These are phyloP conservation scores for Fermentozyma sake DNA, from an alignment of 1,139 yeast genomes.

Conservation along the genomic window DNA sequence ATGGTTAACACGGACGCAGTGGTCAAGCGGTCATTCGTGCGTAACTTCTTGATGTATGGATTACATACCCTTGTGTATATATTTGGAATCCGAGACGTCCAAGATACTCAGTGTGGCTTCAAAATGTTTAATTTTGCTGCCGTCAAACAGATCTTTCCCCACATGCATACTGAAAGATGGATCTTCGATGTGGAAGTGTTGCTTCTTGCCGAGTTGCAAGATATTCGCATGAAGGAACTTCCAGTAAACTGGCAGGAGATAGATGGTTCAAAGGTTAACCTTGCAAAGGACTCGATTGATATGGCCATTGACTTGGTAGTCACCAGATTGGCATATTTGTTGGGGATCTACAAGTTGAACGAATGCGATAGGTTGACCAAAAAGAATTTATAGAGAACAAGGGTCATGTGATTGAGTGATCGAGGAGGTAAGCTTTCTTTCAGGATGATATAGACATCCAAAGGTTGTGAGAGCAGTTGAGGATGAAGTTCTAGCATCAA, in stretches of 20 bases:
- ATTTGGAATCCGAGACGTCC: slow-evolving; percentile 82
- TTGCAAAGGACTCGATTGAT: slow-evolving; percentile 83
- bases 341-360: slow-evolving; percentile 66
- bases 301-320: slow-evolving; percentile 97
- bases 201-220: slow-evolving; percentile 70
- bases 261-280: slow-evolving; percentile 87
- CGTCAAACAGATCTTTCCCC: slow-evolving; percentile 67
- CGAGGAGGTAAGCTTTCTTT: too few species aligned
- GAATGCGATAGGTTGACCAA: slow-evolving; percentile 20
- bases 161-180: slow-evolving; percentile 97
- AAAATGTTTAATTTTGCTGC: slow-evolving; percentile 79
- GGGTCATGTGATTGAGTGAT: too few species aligned
- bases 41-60: slow-evolving; percentile 92
- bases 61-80: slow-evolving; percentile 79
- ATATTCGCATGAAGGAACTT: slow-evolving; percentile 65
- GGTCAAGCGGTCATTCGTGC: slow-evolving; percentile 79
- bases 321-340: slow-evolving; percentile 79
- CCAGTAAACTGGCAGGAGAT: slow-evolving; percentile 97
- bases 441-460: too few species aligned
- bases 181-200: slow-evolving; percentile 93
- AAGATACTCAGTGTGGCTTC: slow-evolving; percentile 97
- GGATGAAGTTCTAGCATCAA: too few species aligned
- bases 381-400: slow-evolving; percentile 9
- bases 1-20: slow-evolving; percentile 97
- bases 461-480: too few species aligned